A percentile compares a stretch with the other conserved stretches of the same genome.
Evolutionary conservation across 495 filamentous ascomycete genomes (phyloP).

Genomic region (Diplogelasinospora grovesii): DNA sequence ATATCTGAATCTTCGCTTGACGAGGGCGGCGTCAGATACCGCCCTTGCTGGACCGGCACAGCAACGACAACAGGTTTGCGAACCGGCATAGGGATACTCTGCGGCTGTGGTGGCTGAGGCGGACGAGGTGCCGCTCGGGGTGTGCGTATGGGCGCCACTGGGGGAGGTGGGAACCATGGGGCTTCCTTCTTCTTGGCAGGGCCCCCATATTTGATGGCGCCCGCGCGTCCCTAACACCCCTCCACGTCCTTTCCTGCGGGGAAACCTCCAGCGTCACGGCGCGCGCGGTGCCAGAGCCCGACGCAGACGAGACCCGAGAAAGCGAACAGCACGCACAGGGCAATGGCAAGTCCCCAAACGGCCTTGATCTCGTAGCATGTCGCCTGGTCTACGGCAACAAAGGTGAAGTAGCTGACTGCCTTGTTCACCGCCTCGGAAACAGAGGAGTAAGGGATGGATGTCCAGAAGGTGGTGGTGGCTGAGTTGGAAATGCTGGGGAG

Average conservation of each 20-base stretch:
- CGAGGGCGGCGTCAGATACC: too few relatives aligned
- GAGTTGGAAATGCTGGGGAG: conserved; percentile 23
- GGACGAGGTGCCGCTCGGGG: neutral
- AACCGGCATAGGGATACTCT: conserved; percentile 3
- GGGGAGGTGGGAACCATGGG: conserved; percentile 23
- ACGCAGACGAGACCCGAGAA: conserved; percentile 53
- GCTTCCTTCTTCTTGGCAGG: conserved; percentile 8
- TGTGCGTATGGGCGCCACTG: conserved; percentile 23
- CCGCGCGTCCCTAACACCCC: conserved; percentile 40
- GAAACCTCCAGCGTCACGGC: conserved; percentile 15
- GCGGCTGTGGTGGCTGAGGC: neutral
- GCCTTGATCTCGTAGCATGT: conserved; percentile 84
- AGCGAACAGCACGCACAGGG: conserved; percentile 70
- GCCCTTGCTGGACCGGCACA: too few relatives aligned
- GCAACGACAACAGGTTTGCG: too few relatives aligned
- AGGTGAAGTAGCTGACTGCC: conserved; percentile 16
- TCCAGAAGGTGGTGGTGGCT: conserved; percentile 7
- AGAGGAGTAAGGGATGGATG: conserved; percentile 6
- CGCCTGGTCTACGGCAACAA: conserved; percentile 42
- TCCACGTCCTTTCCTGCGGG: conserved; percentile 23
- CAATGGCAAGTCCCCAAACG: conserved; percentile 83
- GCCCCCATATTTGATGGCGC: too few relatives aligned
- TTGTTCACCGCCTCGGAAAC: conserved; percentile 8
- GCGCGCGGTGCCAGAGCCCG: conserved; percentile 32
- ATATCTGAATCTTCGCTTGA: too few relatives aligned